Percentiles rank a stretch among this genome's conserved stretches.
Evolutionary conservation across 345 rosid genomes (phyloP).

Genomic region (Draba incana): DNA sequence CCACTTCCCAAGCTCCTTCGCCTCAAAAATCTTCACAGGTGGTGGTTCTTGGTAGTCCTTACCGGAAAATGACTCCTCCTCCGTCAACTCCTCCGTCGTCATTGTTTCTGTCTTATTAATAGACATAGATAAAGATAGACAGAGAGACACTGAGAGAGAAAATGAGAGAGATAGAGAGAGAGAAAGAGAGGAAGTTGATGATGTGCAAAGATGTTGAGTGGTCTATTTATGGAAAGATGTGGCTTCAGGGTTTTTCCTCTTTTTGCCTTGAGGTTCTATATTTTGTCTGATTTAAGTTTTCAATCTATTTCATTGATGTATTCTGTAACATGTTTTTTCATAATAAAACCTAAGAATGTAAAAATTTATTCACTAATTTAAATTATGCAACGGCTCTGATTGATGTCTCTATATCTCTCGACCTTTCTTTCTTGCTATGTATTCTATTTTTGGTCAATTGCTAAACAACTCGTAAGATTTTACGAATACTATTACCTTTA

Average conservation of each 20-base stretch:
- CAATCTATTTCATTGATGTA: background rate
- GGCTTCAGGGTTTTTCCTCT: constrained; percentile 19
- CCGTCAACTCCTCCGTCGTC: constrained; percentile 46
- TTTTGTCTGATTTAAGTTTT: constrained; percentile 18
- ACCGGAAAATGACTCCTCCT: constrained; percentile 54
- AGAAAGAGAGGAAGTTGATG: constrained; percentile 14
- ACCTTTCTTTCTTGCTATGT: constrained; percentile 5
- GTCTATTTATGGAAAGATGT: constrained; percentile 34
- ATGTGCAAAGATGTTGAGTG: constrained; percentile 32
- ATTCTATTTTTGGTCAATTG: background rate
- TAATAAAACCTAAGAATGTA: too few relatives aligned
- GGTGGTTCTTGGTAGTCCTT: constrained; percentile 89
- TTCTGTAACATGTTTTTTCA: background rate
- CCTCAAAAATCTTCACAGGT: constrained; percentile 64
- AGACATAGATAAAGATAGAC: background rate
- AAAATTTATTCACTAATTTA: background rate
- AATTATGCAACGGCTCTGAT: background rate
- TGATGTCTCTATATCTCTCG: background rate
- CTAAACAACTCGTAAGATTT: constrained; percentile 7
- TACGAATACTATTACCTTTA: constrained; percentile 2
- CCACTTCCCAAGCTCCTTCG: constrained; percentile 64
- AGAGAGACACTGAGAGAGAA: background rate
- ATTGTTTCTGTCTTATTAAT: constrained; percentile 18
- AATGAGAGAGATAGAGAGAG: constrained; percentile 14
- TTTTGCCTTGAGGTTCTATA: constrained; percentile 27